phyloP scores from a whole-genome alignment of 306 rosid species.

The Senna siamea region DNA sequence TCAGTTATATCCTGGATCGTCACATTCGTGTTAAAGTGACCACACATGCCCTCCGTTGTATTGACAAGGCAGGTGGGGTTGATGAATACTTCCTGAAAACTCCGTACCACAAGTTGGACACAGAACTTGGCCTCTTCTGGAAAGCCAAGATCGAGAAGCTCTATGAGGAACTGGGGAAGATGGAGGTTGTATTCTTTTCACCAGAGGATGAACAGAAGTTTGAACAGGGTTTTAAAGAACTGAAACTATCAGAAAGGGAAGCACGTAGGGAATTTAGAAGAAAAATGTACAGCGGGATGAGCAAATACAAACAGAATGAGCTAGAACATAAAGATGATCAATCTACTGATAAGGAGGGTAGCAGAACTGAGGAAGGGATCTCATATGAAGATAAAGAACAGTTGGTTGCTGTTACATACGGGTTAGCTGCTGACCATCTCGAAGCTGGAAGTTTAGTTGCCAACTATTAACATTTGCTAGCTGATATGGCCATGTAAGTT shows the following conservation, averaged over 20 bases:
- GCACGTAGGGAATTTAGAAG: conserved; percentile 65
- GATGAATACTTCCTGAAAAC: conserved; percentile 94
- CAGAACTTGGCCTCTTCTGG: conserved; percentile 88
- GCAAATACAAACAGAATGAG: conserved; percentile 51
- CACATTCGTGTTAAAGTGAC: conserved; percentile 87
- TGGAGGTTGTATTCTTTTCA: conserved; percentile 69
- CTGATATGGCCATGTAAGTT: conserved; percentile 31
- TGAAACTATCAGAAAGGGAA: conserved; percentile 65
- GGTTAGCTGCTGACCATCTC: conserved; percentile 46
- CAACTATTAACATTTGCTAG: conserved; percentile 21
- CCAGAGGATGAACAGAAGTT: conserved; percentile 75
- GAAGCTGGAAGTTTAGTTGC: conserved; percentile 45
- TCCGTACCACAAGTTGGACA: conserved; percentile 91
- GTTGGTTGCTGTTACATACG: conserved; percentile 51
- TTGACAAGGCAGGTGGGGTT: conserved; percentile 95
- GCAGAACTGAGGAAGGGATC: conserved; percentile 26
- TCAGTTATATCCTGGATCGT: conserved; percentile 85
- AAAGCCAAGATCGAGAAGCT: conserved; percentile 85
- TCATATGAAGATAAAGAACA: conserved; percentile 48
- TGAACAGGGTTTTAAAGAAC: conserved; percentile 66
- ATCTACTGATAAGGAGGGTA: conserved; percentile 41
- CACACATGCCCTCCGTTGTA: conserved; percentile 89
- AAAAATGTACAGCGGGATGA: conserved; percentile 50
- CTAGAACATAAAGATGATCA: conserved; percentile 37
- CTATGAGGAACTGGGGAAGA: conserved; percentile 72